phyloP scores from a whole-genome alignment of 2,329 filamentous ascomycete species.

The Juglanconis oblonga region DNA sequence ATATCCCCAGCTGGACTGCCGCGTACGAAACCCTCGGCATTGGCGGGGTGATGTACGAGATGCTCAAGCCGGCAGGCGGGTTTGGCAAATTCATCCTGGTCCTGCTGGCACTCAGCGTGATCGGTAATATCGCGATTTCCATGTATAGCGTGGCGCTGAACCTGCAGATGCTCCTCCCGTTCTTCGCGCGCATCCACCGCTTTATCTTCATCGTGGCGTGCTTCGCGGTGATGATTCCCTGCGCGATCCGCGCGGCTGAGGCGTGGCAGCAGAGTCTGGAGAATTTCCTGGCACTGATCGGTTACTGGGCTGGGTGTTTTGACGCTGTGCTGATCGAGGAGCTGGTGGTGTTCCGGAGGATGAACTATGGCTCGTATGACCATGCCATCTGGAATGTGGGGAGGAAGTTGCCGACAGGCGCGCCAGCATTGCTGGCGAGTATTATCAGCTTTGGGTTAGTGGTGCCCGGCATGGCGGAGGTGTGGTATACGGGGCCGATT shows the following conservation, averaged over 20 bases:
- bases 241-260: conserved; percentile 52
- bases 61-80: conserved; percentile 42
- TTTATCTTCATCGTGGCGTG: conserved; percentile 56
- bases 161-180: conserved; percentile 55
- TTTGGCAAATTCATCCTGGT: conserved; percentile 48
- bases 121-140: conserved; percentile 43
- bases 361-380: conserved; percentile 43
- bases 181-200: conserved; percentile 53
- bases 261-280: conserved; percentile 56
- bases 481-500: conserved; percentile 61
- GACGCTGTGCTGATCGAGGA: conserved; percentile 48
- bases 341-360: conserved; percentile 45
- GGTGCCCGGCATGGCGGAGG: conserved; percentile 58
- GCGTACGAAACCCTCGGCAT: conserved; percentile 40
- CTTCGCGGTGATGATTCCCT: conserved; percentile 57
- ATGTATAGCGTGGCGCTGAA: conserved; percentile 36
- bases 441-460: conserved; percentile 48
- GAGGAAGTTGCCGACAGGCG: conserved; percentile 40
- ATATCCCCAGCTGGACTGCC: conserved; percentile 37
- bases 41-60: conserved; percentile 44
- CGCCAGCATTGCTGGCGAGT: conserved; percentile 45
- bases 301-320: conserved; percentile 57
- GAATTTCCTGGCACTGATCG: conserved; percentile 56
- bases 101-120: conserved; percentile 40
- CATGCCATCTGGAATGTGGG: conserved; percentile 46